A percentile compares a stretch with the other conserved stretches of the same genome.
phyloP scores from a whole-genome alignment of 768 basidiomycete species.

The Hirschioporus abietinus region DNA sequence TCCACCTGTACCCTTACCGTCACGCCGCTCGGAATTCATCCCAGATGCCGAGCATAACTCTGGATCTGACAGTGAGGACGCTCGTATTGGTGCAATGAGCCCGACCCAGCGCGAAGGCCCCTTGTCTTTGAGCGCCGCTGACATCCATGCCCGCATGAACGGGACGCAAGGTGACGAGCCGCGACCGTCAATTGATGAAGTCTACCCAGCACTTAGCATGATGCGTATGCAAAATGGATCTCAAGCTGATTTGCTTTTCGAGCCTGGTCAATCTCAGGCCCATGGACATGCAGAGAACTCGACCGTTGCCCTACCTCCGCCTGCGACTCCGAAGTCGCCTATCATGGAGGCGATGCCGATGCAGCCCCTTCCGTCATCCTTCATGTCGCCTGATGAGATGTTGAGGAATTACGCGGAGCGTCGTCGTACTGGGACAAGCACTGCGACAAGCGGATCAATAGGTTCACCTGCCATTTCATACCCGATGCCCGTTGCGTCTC shows the following conservation, averaged over 20 bases:
- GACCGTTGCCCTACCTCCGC: slow-evolving; percentile 16
- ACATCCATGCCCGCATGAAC: slow-evolving; percentile 36
- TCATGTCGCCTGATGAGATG: slow-evolving; percentile 70
- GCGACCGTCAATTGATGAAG: slow-evolving; percentile 44
- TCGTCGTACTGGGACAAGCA: slow-evolving; percentile 28
- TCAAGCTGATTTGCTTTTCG: slow-evolving; percentile 6
- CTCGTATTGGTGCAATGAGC: slow-evolving; percentile 27
- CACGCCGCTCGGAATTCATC: slow-evolving; percentile 13
- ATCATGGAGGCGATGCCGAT: slow-evolving; percentile 30
- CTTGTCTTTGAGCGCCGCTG: slow-evolving; percentile 34
- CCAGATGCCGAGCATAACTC: slow-evolving; percentile 8
- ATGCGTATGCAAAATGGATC: slow-evolving; percentile 43
- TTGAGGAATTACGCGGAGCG: slow-evolving; percentile 65
- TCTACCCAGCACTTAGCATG: slow-evolving; percentile 66
- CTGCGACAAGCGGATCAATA: slow-evolving; percentile 11
- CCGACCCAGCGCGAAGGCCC: slow-evolving; percentile 41
- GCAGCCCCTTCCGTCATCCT: slow-evolving; percentile 34
- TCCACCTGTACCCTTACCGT: slow-evolving; percentile 29
- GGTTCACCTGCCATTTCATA: neutral
- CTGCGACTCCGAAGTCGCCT: slow-evolving; percentile 28
- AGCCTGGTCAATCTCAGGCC: slow-evolving; percentile 6
- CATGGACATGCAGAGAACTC: slow-evolving; percentile 9
- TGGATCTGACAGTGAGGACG: slow-evolving; percentile 18
- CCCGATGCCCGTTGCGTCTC: slow-evolving; percentile 21
- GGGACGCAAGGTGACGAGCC: slow-evolving; percentile 25